Evolutionary conservation across 208 protist genomes (phyloP).

Genomic region (Crithidia sp.): DNA sequence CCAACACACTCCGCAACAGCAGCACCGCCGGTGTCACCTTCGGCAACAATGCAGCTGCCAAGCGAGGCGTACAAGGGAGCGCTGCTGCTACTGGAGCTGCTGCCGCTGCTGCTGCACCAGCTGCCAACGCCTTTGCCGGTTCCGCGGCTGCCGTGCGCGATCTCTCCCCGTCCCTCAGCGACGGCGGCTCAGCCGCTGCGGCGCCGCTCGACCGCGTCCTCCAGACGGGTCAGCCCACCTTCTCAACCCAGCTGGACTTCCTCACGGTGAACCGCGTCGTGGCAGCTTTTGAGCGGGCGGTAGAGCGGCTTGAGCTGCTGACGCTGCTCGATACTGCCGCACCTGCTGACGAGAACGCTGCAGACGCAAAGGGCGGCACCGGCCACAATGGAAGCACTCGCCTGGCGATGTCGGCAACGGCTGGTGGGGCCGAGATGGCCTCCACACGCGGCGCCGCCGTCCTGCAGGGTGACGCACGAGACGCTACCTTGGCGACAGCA

Average conservation of each 20-base stretch:
- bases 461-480: conserved; percentile 5
- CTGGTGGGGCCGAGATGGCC: background rate
- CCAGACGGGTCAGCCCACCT: conserved; percentile 42
- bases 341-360: conserved; percentile 24
- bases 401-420: background rate
- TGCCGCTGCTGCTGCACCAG: background rate
- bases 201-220: conserved; percentile 36
- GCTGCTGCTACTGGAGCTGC: too few relatives aligned
- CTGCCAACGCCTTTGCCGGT: background rate
- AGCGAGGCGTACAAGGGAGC: background rate
- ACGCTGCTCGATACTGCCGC: conserved; percentile 65
- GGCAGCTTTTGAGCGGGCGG: conserved; percentile 80
- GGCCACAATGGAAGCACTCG: background rate
- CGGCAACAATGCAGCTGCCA: background rate
- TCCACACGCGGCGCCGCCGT: conserved; percentile 25
- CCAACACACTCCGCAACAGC: background rate
- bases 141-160: background rate
- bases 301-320: conserved; percentile 92
- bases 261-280: conserved; percentile 81
- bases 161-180: background rate
- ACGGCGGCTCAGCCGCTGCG: conserved; percentile 2
- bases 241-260: conserved; percentile 59
- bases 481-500: conserved; percentile 14
- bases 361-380: background rate
- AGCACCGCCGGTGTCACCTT: conserved; percentile 6